Percentiles rank a stretch among this genome's conserved stretches.
phyloP scores from a whole-genome alignment of 345 rosid genomes.

The Corchorus olitorius region DNA sequence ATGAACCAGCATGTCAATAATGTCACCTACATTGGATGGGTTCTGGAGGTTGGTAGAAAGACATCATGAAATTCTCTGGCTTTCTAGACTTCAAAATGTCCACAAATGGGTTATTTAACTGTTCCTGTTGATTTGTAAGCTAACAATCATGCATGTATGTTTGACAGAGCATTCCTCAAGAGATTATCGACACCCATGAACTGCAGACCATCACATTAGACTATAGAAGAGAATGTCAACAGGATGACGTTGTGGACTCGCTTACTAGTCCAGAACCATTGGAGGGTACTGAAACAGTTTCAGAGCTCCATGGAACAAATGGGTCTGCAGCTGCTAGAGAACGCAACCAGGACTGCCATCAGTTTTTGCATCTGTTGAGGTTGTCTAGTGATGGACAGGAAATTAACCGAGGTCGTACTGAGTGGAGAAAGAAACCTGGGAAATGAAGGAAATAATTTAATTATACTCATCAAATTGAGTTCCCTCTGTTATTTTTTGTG shows the following conservation, averaged over 20 bases:
- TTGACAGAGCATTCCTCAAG: constrained; percentile 93
- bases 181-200: constrained; percentile 78
- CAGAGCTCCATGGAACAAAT: constrained; percentile 47
- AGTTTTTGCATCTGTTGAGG: constrained; percentile 79
- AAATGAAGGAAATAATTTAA: constrained; percentile 37
- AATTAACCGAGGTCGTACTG: constrained; percentile 82
- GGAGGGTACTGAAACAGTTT: constrained; percentile 30
- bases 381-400: constrained; percentile 72
- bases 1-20: constrained; percentile 98
- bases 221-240: constrained; percentile 92
- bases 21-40: constrained; percentile 91
- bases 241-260: constrained; percentile 79
- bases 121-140: constrained; percentile 1
- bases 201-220: constrained; percentile 81
- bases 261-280: constrained; percentile 59
- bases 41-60: constrained; percentile 71
- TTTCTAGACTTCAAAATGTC: neutral
- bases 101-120: neutral
- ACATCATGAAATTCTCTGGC: neutral
- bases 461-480: neutral
- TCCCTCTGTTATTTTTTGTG: constrained; percentile 1
- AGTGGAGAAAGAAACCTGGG: constrained; percentile 73
- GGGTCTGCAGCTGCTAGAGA: constrained; percentile 46
- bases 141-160: constrained; percentile 5
- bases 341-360: constrained; percentile 32